Evolutionary conservation across 2,329 filamentous ascomycete species (phyloP).

Genomic region (Mycosphaerella sp.): DNA sequence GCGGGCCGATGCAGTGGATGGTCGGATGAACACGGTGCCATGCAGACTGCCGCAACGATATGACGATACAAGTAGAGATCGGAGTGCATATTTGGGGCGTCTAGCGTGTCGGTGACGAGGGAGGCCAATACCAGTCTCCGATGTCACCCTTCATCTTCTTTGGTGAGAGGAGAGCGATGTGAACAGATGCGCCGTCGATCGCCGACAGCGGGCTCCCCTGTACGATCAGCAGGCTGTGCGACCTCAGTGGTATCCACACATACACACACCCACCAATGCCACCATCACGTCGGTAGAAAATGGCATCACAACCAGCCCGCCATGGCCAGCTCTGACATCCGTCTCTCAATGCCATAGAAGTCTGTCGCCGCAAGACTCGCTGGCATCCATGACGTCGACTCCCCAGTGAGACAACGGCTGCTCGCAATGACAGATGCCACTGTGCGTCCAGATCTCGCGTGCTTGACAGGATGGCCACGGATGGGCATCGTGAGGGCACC

Average conservation of each 20-base stretch:
- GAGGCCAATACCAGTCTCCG: constrained; percentile 1
- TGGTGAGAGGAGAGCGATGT: background rate
- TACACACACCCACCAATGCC: no score
- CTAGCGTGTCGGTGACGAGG: background rate
- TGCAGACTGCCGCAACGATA: constrained; percentile 6
- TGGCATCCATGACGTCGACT: constrained; percentile 2
- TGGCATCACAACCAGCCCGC: constrained; percentile 16
- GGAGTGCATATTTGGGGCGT: constrained; percentile 7
- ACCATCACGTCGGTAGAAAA: constrained; percentile 19
- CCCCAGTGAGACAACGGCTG: constrained; percentile 8
- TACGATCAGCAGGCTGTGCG: constrained; percentile 7
- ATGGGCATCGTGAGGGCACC: constrained; percentile 14
- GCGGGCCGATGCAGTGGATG: background rate
- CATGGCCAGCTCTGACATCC: constrained; percentile 11
- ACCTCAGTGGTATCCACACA: constrained; percentile 11
- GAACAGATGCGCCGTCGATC: constrained; percentile 7
- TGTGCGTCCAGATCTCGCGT: constrained; percentile 18
- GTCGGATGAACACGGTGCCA: constrained; percentile 9
- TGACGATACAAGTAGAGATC: constrained; percentile 3
- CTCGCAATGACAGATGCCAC: constrained; percentile 21
- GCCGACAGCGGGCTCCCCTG: constrained; percentile 18
- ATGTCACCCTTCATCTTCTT: constrained; percentile 12
- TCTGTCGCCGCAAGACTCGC: background rate
- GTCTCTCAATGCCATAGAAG: background rate
- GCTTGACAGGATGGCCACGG: constrained; percentile 19